phyloP scores from a whole-genome alignment of 2,329 filamentous ascomycete species.

The Sclerotinia minor region DNA sequence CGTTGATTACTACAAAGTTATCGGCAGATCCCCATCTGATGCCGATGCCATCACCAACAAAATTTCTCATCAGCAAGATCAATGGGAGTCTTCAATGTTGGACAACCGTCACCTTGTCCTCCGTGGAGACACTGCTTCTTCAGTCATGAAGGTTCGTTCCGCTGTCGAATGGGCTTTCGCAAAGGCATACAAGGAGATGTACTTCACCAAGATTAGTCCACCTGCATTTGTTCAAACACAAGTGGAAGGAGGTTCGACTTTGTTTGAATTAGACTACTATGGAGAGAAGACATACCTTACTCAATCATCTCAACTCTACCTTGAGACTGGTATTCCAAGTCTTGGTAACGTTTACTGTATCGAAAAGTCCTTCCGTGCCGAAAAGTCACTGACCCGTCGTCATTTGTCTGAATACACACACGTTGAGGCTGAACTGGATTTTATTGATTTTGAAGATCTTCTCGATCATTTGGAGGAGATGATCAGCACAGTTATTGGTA shows the following conservation, averaged over 20 bases:
- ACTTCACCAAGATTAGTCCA: constrained; percentile 69
- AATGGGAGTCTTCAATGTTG: constrained; percentile 47
- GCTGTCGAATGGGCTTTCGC: constrained; percentile 69
- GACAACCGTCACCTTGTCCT: constrained; percentile 72
- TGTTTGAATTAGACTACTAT: constrained; percentile 54
- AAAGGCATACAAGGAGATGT: constrained; percentile 62
- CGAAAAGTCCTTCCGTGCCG: constrained; percentile 97
- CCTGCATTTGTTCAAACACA: constrained; percentile 79
- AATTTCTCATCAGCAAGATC: constrained; percentile 67
- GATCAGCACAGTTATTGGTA: constrained; percentile 61
- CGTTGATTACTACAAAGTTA: constrained; percentile 69
- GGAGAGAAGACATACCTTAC: constrained; percentile 89
- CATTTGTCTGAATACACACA: constrained; percentile 97
- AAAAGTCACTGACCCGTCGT: constrained; percentile 91
- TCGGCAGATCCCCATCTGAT: constrained; percentile 68
- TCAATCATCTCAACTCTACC: constrained; percentile 94
- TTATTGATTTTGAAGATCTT: constrained; percentile 88
- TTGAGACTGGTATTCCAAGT: constrained; percentile 89
- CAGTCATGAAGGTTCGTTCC: constrained; percentile 70
- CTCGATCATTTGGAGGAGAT: constrained; percentile 83
- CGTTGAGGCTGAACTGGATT: constrained; percentile 94
- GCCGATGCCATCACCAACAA: constrained; percentile 74
- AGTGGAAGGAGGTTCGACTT: constrained; percentile 78
- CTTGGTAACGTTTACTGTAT: constrained; percentile 97
- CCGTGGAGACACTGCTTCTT: constrained; percentile 66